Base-by-base conservation (phyloP, 192 early-diverging fungal genomes). In the Hyaloraphidium curvatum region DNA sequence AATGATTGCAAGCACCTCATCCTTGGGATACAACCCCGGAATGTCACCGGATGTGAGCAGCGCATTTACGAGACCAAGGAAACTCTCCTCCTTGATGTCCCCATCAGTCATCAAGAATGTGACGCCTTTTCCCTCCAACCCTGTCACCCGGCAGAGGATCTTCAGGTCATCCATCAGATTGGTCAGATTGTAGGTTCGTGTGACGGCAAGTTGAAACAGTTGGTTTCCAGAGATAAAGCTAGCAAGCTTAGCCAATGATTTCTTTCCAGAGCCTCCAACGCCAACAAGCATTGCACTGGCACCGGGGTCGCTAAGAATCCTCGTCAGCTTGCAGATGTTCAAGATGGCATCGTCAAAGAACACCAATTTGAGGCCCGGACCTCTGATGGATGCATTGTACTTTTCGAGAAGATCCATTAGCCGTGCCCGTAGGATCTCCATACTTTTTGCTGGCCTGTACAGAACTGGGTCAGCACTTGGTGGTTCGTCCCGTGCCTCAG, bases 81-180 rank as follows among this genome's bases (percentile, higher is more conserved):
- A 78, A 19, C 58, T 65, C 56, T 78, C 76, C 53, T 78, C 76
- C 53, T 78, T 78, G 53, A 78, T 61, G 57, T 78, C 76, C 52
- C 78, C 78, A 61, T 78, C 76, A 23, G 76, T 79, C 51, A 78
- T 78, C 27, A 78, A 74, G 39, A 78, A 78, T 0, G 74, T 77
- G 30, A 77, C 58, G 2, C 72, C 70, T 35, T 72, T 75, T 14
- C 73, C 76, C 37, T 64, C 61, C 2, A 74, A 70, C 19, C 76
- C 76, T 2, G 76, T 74, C 37, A 75, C 54, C 50, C 77, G 78
- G 65, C 74, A 78, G 75, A 78, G 78, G 55, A 74, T 66, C 56
- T 78, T 78, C 28, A 78, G 61, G 51, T 78, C 76, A 68, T 78
- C 76, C 76, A 78, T 77, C 57, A 78, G 59, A 50, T 78, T 78